Percentiles rank a stretch among this genome's conserved stretches.
Evolutionary conservation across 148 eudicot species (phyloP).

Genomic region (Oxyria digyna): DNA sequence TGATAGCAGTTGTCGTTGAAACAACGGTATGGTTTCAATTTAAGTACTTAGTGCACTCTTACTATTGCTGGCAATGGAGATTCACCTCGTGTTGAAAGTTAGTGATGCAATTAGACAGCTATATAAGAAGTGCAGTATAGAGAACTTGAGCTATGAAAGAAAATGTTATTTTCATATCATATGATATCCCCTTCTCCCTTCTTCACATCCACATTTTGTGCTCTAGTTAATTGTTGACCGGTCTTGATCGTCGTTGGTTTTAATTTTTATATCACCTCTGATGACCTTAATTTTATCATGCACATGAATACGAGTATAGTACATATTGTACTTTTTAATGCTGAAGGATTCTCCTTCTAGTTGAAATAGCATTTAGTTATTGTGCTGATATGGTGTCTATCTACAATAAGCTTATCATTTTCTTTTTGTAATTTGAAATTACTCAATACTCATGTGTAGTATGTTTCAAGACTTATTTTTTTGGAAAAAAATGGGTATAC

Average conservation of each 20-base stretch:
- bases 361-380: neutral
- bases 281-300: neutral
- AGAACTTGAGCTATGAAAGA: neutral
- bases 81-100: neutral
- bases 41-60: neutral
- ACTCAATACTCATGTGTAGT: neutral
- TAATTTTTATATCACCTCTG: neutral
- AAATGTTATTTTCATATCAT: neutral
- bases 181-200: neutral
- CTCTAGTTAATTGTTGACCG: neutral
- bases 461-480: neutral
- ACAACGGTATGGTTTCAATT: slow-evolving; percentile 52
- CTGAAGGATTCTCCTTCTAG: neutral
- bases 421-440: neutral
- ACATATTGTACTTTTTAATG: neutral
- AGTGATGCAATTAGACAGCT: neutral
- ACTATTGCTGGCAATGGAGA: neutral
- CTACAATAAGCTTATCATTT: neutral
- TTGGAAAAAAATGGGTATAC: neutral
- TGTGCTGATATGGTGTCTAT: neutral
- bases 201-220: neutral
- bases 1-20: slow-evolving; percentile 74
- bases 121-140: neutral
- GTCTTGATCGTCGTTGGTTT: neutral
- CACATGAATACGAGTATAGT: neutral